These are phyloP conservation scores for Anthracocystis walkeri DNA, from an alignment of 1,284 basidiomycete genomes.

Conservation along the genomic window DNA sequence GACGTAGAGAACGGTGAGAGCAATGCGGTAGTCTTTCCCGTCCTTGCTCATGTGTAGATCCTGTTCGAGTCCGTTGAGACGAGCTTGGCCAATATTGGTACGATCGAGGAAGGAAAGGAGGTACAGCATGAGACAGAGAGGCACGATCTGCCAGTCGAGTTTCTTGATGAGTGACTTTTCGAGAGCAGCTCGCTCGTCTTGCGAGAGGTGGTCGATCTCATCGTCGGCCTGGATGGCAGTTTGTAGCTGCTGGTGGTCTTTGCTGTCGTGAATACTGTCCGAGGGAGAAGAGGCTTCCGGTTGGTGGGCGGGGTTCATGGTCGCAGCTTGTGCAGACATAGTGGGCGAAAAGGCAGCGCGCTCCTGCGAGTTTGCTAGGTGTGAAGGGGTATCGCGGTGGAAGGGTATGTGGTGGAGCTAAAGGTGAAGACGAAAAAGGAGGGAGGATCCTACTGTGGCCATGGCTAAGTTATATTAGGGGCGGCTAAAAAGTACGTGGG, in stretches of 20 bases:
- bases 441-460: neutral
- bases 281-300: slow-evolving; percentile 25
- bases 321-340: slow-evolving; percentile 28
- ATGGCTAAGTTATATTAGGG: neutral
- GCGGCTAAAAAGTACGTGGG: neutral
- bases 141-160: slow-evolving; percentile 61
- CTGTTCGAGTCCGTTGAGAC: slow-evolving; percentile 48
- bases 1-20: slow-evolving; percentile 60
- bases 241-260: slow-evolving; percentile 15
- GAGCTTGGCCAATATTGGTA: slow-evolving; percentile 60
- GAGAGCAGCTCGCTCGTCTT: slow-evolving; percentile 29
- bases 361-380: neutral
- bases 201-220: slow-evolving; percentile 24
- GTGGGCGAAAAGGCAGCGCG: neutral
- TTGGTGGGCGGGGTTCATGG: slow-evolving; percentile 13
- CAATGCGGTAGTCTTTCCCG: slow-evolving; percentile 52
- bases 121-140: slow-evolving; percentile 56
- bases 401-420: neutral
- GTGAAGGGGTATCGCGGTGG: neutral
- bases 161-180: slow-evolving; percentile 56
- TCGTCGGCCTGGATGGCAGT: slow-evolving; percentile 21
- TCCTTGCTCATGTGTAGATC: slow-evolving; percentile 42
- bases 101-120: slow-evolving; percentile 54
- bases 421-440: neutral
- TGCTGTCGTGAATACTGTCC: slow-evolving; percentile 34